Base-by-base conservation (phyloP, 2,329 filamentous ascomycete genomes). In the Ascochyta fabae region DNA sequence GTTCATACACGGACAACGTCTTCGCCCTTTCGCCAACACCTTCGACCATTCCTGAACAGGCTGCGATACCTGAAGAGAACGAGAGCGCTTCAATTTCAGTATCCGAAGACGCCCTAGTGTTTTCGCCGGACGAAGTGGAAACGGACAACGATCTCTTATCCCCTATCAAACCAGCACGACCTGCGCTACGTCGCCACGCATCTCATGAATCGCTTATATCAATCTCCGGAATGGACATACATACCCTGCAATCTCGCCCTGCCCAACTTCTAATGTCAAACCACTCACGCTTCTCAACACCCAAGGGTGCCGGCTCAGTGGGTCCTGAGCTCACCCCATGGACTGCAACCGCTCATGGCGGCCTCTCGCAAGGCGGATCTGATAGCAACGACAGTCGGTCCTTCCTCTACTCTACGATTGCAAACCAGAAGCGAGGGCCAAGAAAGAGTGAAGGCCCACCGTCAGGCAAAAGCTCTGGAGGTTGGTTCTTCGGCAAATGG, bases 201-300 rank as follows among this genome's bases (percentile, higher is more conserved):
- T 96, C 93, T 1, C 92, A 96, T 65, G 93, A 97, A 72, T 96
- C 91, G 16, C 88, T 97, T 58, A 84, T 97, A 64, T 97, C 93
- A 0, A 84, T 96, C 1, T 86, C 88, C 0, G 92, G 92, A 2
- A 88, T 96, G 73, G 94, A 97, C 70, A 96, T 96, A 45, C 92
- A 96, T 72, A 92, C 90, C 0, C 81, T 96, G 4, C 88, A 88
- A 66, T 83, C 84, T 1, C 85, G 90, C 4, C 91, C 91, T 0
- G 91, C 89, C 31, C 91, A 96, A 67, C 83, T 95, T 55, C 85
- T 88, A 16, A 79, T 79, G 58, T 67, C 69, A 4, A 77, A 84
- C 23, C 85, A 83, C 54, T 80, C 80, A 53, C 79, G 80, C 29
- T 80, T 81, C 51, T 78, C 77, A 15, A 79, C 80, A 3, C 48